A percentile compares a stretch with the other conserved stretches of the same genome.
Conservation (phyloP, 2,329 filamentous ascomycete species). For the Rutstroemia sp. region DNA sequence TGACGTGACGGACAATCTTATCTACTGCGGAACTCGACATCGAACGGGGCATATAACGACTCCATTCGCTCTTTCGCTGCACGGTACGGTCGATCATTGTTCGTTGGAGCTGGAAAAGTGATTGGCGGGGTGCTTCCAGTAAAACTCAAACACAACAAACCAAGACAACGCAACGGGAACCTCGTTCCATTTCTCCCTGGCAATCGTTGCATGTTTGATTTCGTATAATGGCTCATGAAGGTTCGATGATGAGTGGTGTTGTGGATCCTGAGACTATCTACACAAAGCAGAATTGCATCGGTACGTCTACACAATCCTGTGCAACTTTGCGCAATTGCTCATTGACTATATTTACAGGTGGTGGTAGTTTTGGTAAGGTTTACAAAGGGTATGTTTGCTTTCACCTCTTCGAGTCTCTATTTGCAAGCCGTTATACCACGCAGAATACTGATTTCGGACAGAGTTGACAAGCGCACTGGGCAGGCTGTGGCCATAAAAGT, state of each 20-base stretch:
- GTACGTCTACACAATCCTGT: constrained; percentile 37
- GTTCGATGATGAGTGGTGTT: constrained; percentile 37
- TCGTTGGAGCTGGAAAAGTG: too few relatives aligned
- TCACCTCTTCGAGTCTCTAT: neutral
- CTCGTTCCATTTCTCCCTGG: constrained; percentile 3
- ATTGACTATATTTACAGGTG: constrained; percentile 47
- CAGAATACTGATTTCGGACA: constrained; percentile 33
- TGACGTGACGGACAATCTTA: neutral
- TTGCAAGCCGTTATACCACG: neutral
- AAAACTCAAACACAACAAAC: constrained; percentile 2
- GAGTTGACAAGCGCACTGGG: constrained; percentile 86
- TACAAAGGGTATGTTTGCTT: constrained; percentile 73
- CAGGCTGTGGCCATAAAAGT: constrained; percentile 96
- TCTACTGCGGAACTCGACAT: neutral
- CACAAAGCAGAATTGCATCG: constrained; percentile 86
- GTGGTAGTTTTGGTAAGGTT: constrained; percentile 96
- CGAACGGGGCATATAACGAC: too few relatives aligned
- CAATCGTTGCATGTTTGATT: neutral
- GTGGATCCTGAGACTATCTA: constrained; percentile 87
- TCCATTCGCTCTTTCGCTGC: too few relatives aligned
- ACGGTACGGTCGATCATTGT: too few relatives aligned
- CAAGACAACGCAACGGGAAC: neutral
- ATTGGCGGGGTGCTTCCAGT: constrained; percentile 7
- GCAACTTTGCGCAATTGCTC: constrained; percentile 17
- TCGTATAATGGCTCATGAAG: constrained; percentile 25